Base-by-base conservation (phyloP, 345 rosid genomes). In the Odontarrhena argentea region DNA sequence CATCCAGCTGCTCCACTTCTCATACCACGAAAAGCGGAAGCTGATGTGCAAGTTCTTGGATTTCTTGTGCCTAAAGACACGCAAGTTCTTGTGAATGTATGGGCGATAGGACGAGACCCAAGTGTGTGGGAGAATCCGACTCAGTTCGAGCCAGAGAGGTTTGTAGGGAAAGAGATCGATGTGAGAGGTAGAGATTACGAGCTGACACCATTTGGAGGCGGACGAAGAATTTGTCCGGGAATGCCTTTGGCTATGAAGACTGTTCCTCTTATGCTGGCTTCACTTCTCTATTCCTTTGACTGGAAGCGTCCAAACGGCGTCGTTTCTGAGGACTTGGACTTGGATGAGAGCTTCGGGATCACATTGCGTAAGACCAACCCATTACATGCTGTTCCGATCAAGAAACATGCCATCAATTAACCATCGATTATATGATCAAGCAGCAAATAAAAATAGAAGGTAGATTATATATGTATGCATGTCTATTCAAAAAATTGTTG, bases 61-160 rank as follows among this genome's bases (percentile, higher is more conserved):
- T 74, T 37, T 45, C 2, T 42, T 0, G 67, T 83, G 9, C 76
- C 76, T 3, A 74, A 70, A 64, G 65, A 52, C 1, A 56, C 82
- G 12, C 81, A 80, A 37, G 59, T 83, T 7, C 36, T 79, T 2
- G 76, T 81, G 7, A 79, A 77, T 22, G 65, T 57, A 3, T 77
- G 79, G 79, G 76, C 65, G 2, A 73, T 80, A 0, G 82, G 83
- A 50, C 32, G 83, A 11, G 82, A 83, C 12, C 60, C 81, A 2
- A 59, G 10, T 0, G 55, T 59, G 6, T 79, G 83, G 83, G 63
- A 55, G 24, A 63, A 77, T 25, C 73, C 82, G 0, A 40, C 25
- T 0, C 14, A 6, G 18, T 81, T 79, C 13, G 70, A 56, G 53
- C 81, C 81, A 3, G 79, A 84, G 11, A 67, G 76, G 51, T 76